Evolutionary conservation across 345 rosid species (phyloP), one percentile per base, ranked within the genome.

Genomic region (Orychophragmus violaceus): DNA sequence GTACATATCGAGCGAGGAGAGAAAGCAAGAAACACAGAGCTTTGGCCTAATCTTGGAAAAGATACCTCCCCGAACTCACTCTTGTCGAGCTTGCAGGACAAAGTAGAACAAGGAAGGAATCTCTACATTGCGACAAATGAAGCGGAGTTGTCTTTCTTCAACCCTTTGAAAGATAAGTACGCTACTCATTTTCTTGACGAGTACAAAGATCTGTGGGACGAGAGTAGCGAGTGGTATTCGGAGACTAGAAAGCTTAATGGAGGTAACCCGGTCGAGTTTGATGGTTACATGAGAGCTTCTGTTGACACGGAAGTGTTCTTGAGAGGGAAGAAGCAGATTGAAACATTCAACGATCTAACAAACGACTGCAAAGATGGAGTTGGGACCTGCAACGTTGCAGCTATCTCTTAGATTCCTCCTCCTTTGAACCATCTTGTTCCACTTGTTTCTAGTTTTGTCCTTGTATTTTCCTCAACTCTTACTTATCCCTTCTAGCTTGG

Each of bases 281-380:
- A 93, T 24, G 96, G 96, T 28, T 93, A 93, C 79, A 90, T 90
- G 97, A 88, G 88, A 54, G 90, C 76, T 8, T 88, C 90, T 25
- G 87, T 90, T 2, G 97, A 88, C 64, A 88, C 98, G 3, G 95
- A 93, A 81, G 90, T 93, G 36, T 90, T 93, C 82, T 73, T 93
- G 76, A 85, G 98, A 68, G 99, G 95, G 50, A 93, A 90, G 81
- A 93, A 84, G 83, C 98, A 90, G 84, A 75, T 90, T 29, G 92
- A 93, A 72, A 90, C 97, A 21, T 90, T 90, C 82, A 87, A 88
- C 7, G 95, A 84, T 67, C 95, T 94, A 57, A 94, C 96, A 3
- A 85, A 83, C 3, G 97, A 88, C 76, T 94, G 97, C 77, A 94
- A 85, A 81, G 95, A 88, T 44, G 97, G 96, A 18, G 63, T 90